Conservation (phyloP, 2,329 filamentous ascomycete genomes). For the Sporothrix variecibatus region DNA sequence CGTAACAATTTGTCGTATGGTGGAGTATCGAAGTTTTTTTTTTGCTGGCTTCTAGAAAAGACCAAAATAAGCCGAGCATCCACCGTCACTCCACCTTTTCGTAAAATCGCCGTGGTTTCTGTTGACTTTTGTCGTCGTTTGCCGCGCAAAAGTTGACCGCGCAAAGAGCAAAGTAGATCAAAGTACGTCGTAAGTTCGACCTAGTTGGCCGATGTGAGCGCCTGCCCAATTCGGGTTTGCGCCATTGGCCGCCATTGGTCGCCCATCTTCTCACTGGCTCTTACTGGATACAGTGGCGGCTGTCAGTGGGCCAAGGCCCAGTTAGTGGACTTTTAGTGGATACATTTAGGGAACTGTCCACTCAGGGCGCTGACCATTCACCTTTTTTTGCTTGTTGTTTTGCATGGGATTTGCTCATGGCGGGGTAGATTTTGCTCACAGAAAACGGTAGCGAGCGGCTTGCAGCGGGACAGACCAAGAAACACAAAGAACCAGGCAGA, state of each 20-base stretch:
- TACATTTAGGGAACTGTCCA: background rate
- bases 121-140: background rate
- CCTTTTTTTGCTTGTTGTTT: background rate
- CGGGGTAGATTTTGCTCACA: constrained; percentile 16
- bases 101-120: background rate
- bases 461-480: constrained; percentile 13
- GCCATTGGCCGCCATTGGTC: background rate
- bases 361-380: background rate
- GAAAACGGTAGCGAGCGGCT: background rate
- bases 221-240: constrained; percentile 1
- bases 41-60: background rate
- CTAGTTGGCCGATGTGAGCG: background rate
- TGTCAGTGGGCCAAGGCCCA: background rate
- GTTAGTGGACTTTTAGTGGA: background rate
- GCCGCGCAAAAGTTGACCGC: background rate
- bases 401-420: background rate
- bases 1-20: constrained; percentile 1
- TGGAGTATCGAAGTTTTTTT: background rate
- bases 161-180: background rate
- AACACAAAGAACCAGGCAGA: background rate
- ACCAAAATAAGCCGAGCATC: constrained; percentile 4
- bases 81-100: background rate
- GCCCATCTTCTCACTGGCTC: background rate
- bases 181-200: too few species aligned
- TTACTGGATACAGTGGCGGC: constrained; percentile 4